Evolutionary conservation across 2,329 filamentous ascomycete genomes (phyloP).

Genomic region (Seiridium cupressi): DNA sequence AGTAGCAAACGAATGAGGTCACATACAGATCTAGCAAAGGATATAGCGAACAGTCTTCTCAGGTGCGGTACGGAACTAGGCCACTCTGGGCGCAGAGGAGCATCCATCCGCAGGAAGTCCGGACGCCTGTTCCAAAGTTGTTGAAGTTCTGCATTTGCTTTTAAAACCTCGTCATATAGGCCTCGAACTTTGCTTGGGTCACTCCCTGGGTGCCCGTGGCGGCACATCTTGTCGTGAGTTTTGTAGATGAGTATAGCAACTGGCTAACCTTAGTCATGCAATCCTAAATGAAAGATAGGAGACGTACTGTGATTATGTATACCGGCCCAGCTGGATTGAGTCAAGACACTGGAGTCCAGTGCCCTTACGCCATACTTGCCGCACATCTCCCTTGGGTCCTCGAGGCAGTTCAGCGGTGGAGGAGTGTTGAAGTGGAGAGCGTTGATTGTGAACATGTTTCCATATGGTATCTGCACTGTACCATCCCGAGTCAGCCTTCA

Average conservation of each 20-base stretch:
- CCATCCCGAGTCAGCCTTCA: background rate
- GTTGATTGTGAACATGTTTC: constrained; percentile 1
- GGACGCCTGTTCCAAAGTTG: background rate
- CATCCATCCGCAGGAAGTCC: background rate
- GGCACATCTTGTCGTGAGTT: background rate
- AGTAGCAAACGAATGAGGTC: background rate
- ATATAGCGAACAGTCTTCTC: background rate
- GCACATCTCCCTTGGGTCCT: background rate
- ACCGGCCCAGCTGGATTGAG: constrained; percentile 2
- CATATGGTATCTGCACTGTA: background rate
- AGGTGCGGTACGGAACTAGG: background rate
- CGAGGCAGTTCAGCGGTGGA: background rate
- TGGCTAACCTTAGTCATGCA: background rate
- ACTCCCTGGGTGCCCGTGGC: background rate
- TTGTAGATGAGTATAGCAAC: constrained; percentile 2
- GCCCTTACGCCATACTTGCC: background rate
- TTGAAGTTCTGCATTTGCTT: background rate
- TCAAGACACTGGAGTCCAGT: background rate
- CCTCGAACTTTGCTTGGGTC: background rate
- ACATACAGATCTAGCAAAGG: background rate
- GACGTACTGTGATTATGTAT: constrained; percentile 1
- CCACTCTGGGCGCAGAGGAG: background rate
- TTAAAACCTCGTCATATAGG: background rate
- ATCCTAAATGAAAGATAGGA: background rate
- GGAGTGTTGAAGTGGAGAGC: background rate